Conservation (phyloP, 1,139 yeast species). For the Hemisphaericaspora lyxosophila region DNA sequence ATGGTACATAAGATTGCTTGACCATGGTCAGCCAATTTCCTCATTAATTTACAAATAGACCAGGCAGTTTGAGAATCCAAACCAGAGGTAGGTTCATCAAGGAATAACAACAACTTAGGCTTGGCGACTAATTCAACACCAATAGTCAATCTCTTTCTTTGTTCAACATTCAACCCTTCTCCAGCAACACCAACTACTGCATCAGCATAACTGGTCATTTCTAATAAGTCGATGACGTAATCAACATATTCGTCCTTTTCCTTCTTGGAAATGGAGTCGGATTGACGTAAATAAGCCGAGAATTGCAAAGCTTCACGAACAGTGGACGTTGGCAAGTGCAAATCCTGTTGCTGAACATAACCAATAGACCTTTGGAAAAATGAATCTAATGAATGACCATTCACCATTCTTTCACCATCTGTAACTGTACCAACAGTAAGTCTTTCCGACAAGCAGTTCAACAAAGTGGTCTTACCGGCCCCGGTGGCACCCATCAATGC, state of each 20-base stretch:
- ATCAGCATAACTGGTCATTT: slow-evolving; percentile 35
- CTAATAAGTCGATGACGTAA: slow-evolving; percentile 30
- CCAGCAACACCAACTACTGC: slow-evolving; percentile 44
- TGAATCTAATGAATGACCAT: slow-evolving; percentile 29
- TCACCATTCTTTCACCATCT: slow-evolving; percentile 35
- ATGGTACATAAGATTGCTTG: slow-evolving; percentile 45
- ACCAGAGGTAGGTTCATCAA: slow-evolving; percentile 42
- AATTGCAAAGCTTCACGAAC: slow-evolving; percentile 38
- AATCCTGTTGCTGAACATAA: slow-evolving; percentile 41
- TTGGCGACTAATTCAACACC: slow-evolving; percentile 42
- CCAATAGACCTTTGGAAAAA: slow-evolving; percentile 44
- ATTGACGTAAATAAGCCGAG: slow-evolving; percentile 39
- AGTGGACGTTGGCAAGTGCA: slow-evolving; percentile 36
- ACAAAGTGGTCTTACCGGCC: slow-evolving; percentile 33
- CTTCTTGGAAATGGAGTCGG: slow-evolving; percentile 24
- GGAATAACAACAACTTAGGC: slow-evolving; percentile 35
- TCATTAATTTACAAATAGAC: slow-evolving; percentile 42
- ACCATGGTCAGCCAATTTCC: slow-evolving; percentile 42
- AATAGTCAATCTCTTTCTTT: slow-evolving; percentile 37
- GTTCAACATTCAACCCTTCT: slow-evolving; percentile 42
- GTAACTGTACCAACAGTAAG: slow-evolving; percentile 33
- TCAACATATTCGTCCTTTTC: slow-evolving; percentile 39
- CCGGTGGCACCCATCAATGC: slow-evolving; percentile 33
- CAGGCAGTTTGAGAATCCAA: slow-evolving; percentile 46
- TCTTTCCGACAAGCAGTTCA: slow-evolving; percentile 31